A percentile compares a stretch with the other conserved stretches of the same genome.
Evolutionary conservation across 2,329 filamentous ascomycete species (phyloP).

Genomic region (Diaporthe sp.): DNA sequence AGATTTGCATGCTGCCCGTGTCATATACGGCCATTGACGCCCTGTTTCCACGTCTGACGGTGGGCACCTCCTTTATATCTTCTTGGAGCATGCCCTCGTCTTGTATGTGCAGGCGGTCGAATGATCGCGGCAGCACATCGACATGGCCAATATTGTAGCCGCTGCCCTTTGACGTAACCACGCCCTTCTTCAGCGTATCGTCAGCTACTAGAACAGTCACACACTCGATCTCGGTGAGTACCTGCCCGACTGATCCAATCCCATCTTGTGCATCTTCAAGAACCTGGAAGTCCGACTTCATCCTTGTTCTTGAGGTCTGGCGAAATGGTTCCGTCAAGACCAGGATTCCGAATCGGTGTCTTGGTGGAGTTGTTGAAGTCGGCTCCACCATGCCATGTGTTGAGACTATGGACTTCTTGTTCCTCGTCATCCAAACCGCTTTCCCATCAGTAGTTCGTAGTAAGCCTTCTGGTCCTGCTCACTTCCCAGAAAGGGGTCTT

Average conservation of each 20-base stretch:
- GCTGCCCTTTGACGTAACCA: neutral
- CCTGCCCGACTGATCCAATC: neutral
- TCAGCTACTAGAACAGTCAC: neutral
- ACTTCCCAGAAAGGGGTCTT: conserved; percentile 41
- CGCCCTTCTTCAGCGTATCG: neutral
- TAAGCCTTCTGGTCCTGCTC: conserved; percentile 55
- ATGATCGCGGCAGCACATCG: neutral
- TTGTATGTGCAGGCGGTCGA: neutral
- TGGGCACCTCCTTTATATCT: neutral
- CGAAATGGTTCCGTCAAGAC: neutral
- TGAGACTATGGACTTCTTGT: neutral
- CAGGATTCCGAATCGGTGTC: neutral
- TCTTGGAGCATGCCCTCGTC: neutral
- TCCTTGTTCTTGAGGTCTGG: neutral
- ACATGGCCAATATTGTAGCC: neutral
- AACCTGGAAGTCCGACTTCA: neutral
- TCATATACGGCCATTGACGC: neutral
- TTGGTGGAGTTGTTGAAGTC: conserved; percentile 2
- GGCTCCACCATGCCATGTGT: neutral
- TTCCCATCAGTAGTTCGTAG: conserved; percentile 56
- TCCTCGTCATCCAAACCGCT: conserved; percentile 39
- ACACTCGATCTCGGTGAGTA: neutral
- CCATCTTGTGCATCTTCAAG: neutral
- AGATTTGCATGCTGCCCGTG: neutral
- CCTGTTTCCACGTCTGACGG: neutral